Conservation (phyloP, 1,284 basidiomycete species). For the Ustilago hordei region DNA sequence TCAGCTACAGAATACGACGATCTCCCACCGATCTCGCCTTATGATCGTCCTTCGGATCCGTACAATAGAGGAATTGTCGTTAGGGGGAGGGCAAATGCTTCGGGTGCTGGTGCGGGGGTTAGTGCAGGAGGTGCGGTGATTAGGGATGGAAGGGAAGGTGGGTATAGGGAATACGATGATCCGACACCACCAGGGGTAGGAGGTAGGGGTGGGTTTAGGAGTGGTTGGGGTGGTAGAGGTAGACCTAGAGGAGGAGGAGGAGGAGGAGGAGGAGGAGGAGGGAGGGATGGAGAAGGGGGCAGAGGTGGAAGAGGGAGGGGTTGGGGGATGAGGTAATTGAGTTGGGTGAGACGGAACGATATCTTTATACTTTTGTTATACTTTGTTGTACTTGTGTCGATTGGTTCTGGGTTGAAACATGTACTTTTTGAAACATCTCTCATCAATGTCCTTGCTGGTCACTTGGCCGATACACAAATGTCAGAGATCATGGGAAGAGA, state of each 20-base stretch:
- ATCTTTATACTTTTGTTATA: conserved; percentile 3
- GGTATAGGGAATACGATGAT: conserved; percentile 30
- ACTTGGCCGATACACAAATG: too few species aligned
- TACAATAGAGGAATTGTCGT: conserved; percentile 37
- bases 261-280: conserved; percentile 1
- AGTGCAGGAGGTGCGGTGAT: background rate
- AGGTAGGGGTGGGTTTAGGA: background rate
- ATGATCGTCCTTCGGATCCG: conserved; percentile 29
- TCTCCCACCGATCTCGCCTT: conserved; percentile 11
- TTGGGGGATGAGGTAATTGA: background rate
- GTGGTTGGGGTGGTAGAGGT: background rate
- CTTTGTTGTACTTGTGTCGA: too few species aligned
- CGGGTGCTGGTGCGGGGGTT: background rate
- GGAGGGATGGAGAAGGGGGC: conserved; percentile 2
- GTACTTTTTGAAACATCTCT: too few species aligned
- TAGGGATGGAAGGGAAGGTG: conserved; percentile 1
- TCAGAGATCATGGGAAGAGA: too few species aligned
- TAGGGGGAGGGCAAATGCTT: conserved; percentile 16
- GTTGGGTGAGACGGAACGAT: conserved; percentile 25
- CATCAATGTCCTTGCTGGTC: too few species aligned
- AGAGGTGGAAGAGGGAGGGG: conserved; percentile 16
- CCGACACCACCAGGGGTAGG: background rate
- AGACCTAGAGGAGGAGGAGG: conserved; percentile 12
- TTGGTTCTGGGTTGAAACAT: too few species aligned
- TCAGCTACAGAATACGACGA: conserved; percentile 40